Conservation (phyloP, 2,329 filamentous ascomycete genomes). For the Beauveria sp. region DNA sequence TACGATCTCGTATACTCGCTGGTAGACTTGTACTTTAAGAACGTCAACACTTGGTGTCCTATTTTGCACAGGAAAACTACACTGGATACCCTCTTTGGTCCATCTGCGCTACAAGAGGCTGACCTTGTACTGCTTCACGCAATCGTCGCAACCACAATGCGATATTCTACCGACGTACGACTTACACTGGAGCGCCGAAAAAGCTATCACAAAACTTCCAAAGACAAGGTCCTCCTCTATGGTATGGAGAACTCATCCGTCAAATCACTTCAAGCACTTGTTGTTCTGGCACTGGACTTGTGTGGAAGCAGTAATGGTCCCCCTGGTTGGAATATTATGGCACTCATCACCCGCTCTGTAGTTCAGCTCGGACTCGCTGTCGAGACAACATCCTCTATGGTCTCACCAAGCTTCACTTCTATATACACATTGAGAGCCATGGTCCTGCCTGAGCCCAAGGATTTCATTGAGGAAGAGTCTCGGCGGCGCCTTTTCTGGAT, state of each 20-base stretch:
- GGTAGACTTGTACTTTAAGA: constrained; percentile 70
- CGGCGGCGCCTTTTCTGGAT: constrained; percentile 85
- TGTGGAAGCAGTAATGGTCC: constrained; percentile 83
- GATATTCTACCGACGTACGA: constrained; percentile 71
- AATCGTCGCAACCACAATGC: constrained; percentile 79
- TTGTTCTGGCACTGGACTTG: constrained; percentile 78
- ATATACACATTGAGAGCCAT: constrained; percentile 86
- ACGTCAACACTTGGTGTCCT: constrained; percentile 79
- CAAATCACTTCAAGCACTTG: constrained; percentile 76
- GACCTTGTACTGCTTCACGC: constrained; percentile 79
- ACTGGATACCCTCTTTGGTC: constrained; percentile 72
- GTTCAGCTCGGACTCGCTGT: constrained; percentile 82
- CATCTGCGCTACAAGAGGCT: constrained; percentile 66
- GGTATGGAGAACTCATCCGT: constrained; percentile 86
- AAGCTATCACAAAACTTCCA: constrained; percentile 72
- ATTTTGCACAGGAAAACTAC: constrained; percentile 82
- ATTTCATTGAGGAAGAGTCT: constrained; percentile 86
- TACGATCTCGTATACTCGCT: constrained; percentile 67
- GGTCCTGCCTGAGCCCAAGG: constrained; percentile 71
- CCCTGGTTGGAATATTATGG: constrained; percentile 86
- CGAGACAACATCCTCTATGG: constrained; percentile 70
- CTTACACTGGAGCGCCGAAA: constrained; percentile 65
- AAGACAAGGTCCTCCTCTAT: constrained; percentile 79
- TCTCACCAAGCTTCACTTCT: constrained; percentile 71
- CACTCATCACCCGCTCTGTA: constrained; percentile 78